phyloP scores from a whole-genome alignment of 305 asterid genomes.

The Fraxinus paxiana region DNA sequence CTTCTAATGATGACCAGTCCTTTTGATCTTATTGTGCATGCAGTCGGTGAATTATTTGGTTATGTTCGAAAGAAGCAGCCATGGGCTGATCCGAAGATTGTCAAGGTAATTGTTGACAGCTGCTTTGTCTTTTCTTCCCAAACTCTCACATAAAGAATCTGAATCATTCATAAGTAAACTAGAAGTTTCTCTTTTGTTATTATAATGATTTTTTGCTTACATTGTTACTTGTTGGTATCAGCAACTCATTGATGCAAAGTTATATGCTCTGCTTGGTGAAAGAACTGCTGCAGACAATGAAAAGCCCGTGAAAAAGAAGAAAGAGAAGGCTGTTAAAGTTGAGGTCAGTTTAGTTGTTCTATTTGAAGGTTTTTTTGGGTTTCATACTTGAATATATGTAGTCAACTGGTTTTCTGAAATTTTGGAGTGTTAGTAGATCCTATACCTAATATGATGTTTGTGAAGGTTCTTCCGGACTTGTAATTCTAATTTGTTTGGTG shows the following conservation, averaged over 20 bases:
- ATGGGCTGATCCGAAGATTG: constrained; percentile 89
- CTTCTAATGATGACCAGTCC: constrained; percentile 12
- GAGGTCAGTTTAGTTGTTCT: constrained; percentile 47
- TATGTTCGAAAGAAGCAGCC: constrained; percentile 79
- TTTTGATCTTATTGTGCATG: constrained; percentile 21
- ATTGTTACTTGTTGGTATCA: constrained; percentile 30
- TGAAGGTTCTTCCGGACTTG: not conserved
- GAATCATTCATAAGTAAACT: constrained; percentile 1
- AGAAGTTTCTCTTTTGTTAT: not conserved
- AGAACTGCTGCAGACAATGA: constrained; percentile 86
- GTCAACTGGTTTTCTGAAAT: not conserved
- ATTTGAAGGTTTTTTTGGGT: not conserved
- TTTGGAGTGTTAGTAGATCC: constrained; percentile 1
- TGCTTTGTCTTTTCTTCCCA: not conserved
- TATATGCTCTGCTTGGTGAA: constrained; percentile 71
- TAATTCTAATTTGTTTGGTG: not conserved
- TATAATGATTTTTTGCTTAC: constrained; percentile 12
- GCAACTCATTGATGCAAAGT: constrained; percentile 70
- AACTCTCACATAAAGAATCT: not conserved
- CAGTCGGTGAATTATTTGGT: constrained; percentile 83
- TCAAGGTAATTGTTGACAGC: constrained; percentile 52
- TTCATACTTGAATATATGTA: not conserved
- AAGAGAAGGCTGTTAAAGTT: constrained; percentile 71
- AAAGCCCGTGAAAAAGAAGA: constrained; percentile 82
- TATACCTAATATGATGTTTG: not conserved